These are phyloP conservation scores for Chaetomiaceae sp. DNA, from an alignment of 2,329 filamentous ascomycete genomes.

Conservation along the genomic window DNA sequence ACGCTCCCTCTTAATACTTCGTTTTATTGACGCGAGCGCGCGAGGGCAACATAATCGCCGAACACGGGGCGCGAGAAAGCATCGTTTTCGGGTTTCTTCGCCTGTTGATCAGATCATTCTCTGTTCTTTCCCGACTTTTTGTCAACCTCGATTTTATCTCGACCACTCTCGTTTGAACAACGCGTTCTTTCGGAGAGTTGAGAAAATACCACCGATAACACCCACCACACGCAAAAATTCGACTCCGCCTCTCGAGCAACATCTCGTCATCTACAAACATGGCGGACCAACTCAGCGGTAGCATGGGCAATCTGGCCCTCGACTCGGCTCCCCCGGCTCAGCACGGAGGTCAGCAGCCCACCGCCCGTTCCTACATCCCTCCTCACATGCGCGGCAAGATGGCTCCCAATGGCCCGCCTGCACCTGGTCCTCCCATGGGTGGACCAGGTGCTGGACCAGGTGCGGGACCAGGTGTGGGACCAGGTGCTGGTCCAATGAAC, in stretches of 20 bases:
- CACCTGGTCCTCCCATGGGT: constrained; percentile 39
- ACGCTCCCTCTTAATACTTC: constrained; percentile 28
- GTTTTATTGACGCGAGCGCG: constrained; percentile 19
- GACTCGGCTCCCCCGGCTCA: constrained; percentile 38
- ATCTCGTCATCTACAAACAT: constrained; percentile 48
- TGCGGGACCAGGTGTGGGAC: constrained; percentile 2
- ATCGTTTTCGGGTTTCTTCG: constrained; percentile 17
- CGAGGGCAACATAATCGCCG: constrained; percentile 8
- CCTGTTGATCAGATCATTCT: constrained; percentile 11
- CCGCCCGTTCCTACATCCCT: constrained; percentile 72
- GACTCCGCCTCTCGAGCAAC: not conserved
- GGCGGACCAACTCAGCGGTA: constrained; percentile 72
- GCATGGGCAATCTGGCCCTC: constrained; percentile 67
- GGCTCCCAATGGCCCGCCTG: constrained; percentile 34
- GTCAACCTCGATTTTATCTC: constrained; percentile 17
- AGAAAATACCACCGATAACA: constrained; percentile 14
- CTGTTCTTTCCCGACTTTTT: constrained; percentile 18
- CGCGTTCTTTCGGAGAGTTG: constrained; percentile 29
- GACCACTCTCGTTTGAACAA: constrained; percentile 28
- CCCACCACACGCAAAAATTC: not conserved
- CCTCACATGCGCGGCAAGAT: constrained; percentile 71
- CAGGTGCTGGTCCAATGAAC: constrained; percentile 37
- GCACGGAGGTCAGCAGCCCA: constrained; percentile 28
- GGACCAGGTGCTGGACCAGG: constrained; percentile 15
- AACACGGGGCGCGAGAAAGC: constrained; percentile 15